Base-by-base conservation (phyloP, 1,284 basidiomycete genomes). In the Cronartium ribicola region DNA sequence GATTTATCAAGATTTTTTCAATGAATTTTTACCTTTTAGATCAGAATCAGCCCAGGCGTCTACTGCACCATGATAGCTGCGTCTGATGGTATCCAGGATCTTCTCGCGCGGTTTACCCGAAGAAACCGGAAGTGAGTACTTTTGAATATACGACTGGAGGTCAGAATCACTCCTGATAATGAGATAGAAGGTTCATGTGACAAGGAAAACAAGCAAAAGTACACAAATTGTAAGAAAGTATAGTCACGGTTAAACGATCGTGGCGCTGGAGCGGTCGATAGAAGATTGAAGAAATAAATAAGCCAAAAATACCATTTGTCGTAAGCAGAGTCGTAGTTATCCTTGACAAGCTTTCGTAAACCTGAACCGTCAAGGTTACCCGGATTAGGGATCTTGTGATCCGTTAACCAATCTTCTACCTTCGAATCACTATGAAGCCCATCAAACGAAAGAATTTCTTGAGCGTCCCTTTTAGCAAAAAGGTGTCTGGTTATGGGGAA, bases 331-430 rank as follows among this genome's bases (percentile, higher is more conserved):
- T 78, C 77, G 74, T 77, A 80, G 67, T 79, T 77, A 17, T 76
- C 66, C 61, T 77, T 67, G 37, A 79, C 79, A 61, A 80, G 77
- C 20, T 79, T 78, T 37, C 77, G 67, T 20, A 79, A 75, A 63
- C 78, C 78, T n/a, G 79, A 77, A 10, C 67, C 48, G 67, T 78
- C 78, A 41, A 80, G 76, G 64, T 79, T 76, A 36, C 74, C 76
- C 72, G 63, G 87, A 11, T 87, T 81, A 11, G 85, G 83, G 77
- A 92, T 84, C 76, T 87, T 85, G 81, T 90, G 88, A 5, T 87
- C 85, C 57, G 87, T 83, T 74, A 92, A 87, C 89, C 90, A 92
- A 59, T 85, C 79, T 74, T 85, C 83, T 40, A 92, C 85, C 78
- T 91, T 73, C 7, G 70, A 73, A 48, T 73, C 70, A 65, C 70